Conservation (phyloP, 768 basidiomycete species). For the Xanthoconium purpureum region DNA sequence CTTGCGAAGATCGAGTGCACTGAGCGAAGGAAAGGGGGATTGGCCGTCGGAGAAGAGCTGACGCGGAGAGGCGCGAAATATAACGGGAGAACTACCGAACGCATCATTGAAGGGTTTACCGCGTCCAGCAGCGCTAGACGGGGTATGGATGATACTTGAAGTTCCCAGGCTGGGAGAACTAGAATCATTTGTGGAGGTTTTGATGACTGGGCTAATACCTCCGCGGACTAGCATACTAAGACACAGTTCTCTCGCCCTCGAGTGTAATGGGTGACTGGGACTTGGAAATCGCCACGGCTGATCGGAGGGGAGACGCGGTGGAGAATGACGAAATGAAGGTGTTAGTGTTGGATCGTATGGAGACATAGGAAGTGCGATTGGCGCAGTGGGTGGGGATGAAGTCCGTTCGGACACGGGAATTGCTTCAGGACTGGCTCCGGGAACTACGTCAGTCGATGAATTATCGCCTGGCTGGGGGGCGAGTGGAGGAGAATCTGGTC, state of each 20-base stretch:
- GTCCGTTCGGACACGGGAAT: constrained; percentile 3
- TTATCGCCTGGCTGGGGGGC: constrained; percentile 15
- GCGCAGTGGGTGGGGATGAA: constrained; percentile 26
- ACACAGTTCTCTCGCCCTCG: constrained; percentile 58
- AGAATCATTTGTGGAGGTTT: constrained; percentile 27
- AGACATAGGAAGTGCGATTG: constrained; percentile 51
- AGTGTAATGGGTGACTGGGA: constrained; percentile 74
- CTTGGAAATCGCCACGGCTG: constrained; percentile 83
- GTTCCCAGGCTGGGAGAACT: constrained; percentile 32
- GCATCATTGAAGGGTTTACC: constrained; percentile 29
- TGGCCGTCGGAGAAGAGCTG: constrained; percentile 37
- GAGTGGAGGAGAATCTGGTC: constrained; percentile 22
- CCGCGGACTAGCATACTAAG: constrained; percentile 61
- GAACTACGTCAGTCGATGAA: background rate
- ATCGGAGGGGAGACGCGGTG: constrained; percentile 68
- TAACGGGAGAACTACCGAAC: constrained; percentile 35
- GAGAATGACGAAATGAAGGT: constrained; percentile 76
- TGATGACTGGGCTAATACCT: constrained; percentile 46
- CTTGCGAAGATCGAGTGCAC: constrained; percentile 32
- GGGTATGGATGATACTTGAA: constrained; percentile 30
- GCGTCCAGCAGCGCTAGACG: constrained; percentile 24
- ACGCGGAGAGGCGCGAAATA: constrained; percentile 43
- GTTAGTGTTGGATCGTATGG: constrained; percentile 75
- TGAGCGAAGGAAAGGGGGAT: constrained; percentile 32
- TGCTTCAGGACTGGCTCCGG: constrained; percentile 1